Evolutionary conservation across 768 basidiomycete species (phyloP).

Genomic region (Panaeolus papilionaceus): DNA sequence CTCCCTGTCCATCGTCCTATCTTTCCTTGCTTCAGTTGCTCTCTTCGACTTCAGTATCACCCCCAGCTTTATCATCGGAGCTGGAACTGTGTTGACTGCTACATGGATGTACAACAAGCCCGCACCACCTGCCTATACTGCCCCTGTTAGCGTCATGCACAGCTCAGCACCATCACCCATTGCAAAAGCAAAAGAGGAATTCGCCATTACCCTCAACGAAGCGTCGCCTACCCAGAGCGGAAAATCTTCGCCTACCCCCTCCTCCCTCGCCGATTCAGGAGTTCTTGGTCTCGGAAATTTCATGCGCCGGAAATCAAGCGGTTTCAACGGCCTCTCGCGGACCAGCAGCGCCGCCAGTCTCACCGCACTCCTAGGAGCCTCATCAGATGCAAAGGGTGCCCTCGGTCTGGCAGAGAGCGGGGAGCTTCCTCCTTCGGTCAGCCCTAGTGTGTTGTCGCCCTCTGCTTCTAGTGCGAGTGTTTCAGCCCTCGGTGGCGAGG

Average conservation of each 20-base stretch:
- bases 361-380: slow-evolving; percentile 23
- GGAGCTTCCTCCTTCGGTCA: slow-evolving; percentile 15
- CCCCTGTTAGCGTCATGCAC: slow-evolving; percentile 30
- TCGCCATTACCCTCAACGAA: slow-evolving; percentile 28
- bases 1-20: slow-evolving; percentile 89
- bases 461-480: slow-evolving; percentile 26
- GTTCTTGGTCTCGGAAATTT: slow-evolving; percentile 31
- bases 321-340: slow-evolving; percentile 29
- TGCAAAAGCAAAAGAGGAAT: slow-evolving; percentile 19
- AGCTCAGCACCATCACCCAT: slow-evolving; percentile 36
- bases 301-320: slow-evolving; percentile 31
- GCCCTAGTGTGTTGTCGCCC: slow-evolving; percentile 20
- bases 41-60: slow-evolving; percentile 94
- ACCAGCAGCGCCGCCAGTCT: slow-evolving; percentile 33
- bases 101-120: slow-evolving; percentile 97
- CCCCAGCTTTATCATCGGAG: slow-evolving; percentile 84
- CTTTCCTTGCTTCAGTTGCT: slow-evolving; percentile 91
- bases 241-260: slow-evolving; percentile 27
- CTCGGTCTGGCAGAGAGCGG: neutral
- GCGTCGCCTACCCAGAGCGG: slow-evolving; percentile 27
- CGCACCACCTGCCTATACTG: slow-evolving; percentile 33
- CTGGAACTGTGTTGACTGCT: slow-evolving; percentile 82
- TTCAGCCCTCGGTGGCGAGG: slow-evolving; percentile 27
- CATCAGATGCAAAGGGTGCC: neutral
- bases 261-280: slow-evolving; percentile 23